Evolutionary conservation across 768 basidiomycete species (phyloP), one percentile per base, ranked within the genome.

Genomic region (Lactifluus pinguis): DNA sequence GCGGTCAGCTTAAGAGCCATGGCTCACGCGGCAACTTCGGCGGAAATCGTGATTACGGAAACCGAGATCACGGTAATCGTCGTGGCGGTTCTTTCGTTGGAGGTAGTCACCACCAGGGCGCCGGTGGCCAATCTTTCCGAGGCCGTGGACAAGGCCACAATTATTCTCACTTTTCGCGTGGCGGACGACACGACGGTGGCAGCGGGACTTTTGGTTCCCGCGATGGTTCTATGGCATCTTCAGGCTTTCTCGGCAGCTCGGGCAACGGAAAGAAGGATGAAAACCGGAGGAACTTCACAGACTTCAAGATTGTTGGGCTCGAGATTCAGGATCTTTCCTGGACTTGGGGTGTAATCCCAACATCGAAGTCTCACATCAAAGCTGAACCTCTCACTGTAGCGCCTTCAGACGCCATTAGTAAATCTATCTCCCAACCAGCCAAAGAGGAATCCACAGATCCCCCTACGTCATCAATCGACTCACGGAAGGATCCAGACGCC

Each of bases 261-360:
- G 64, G 71, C 4, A 60, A 74, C 69, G 84, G 85, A 80, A 90
- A 90, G 81, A 88, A 87, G 74, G 89, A 91, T 70, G 90, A 92
- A 73, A 87, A 88, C 71, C 83, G 87, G 69, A 84, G 92, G 68
- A 97, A 95, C 34, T 84, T 99, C 67, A 98, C 94, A 39, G 95
- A 99, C 76, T 99, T 99, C 83, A 92, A 95, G 76, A 25, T 99
- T 71, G 79, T 95, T 69, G 94, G 89, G 30, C 79, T 98, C 67
- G 85, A 90, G 71, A 87, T 97, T 66, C 83, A 79, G 67, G 85
- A 87, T 66, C 76, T 97, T 60, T 77, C 76, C 66, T 98, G 95
- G 95, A 80, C 77, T 53, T 98, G 95, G 95, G 92, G 93, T 62
- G 67, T 76, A 52, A 68, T 83, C 54, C 82, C 82, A 36, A 61